These are phyloP conservation scores for Scenedesmus sp. DNA, from an alignment of 163 green algal species.

Conservation along the genomic window DNA sequence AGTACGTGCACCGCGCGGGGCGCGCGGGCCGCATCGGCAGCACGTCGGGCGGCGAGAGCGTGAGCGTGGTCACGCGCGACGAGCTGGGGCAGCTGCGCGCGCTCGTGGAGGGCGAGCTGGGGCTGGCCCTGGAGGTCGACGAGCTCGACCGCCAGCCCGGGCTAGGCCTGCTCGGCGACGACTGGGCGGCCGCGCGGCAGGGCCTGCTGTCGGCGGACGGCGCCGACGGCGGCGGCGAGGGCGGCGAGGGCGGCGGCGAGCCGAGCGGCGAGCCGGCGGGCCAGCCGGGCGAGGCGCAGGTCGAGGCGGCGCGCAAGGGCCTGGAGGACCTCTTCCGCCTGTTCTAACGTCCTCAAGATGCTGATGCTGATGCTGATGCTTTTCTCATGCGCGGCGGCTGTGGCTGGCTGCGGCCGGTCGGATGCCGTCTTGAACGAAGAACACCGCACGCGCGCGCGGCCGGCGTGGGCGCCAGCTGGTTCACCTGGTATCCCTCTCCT, in stretches of 20 bases:
- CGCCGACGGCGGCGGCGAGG: neutral
- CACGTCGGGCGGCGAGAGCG: conserved; percentile 62
- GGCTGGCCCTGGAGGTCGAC: conserved; percentile 56
- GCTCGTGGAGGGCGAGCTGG: conserved; percentile 58
- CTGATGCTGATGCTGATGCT: too few species aligned
- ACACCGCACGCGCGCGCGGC: too few species aligned
- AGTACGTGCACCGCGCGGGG: conserved; percentile 86
- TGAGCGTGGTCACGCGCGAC: conserved; percentile 65
- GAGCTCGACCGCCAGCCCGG: conserved; percentile 50
- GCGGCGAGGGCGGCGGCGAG: neutral
- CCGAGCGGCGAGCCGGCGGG: neutral
- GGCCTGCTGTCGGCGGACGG: neutral
- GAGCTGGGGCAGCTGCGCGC: conserved; percentile 57
- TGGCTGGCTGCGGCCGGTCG: too few species aligned
- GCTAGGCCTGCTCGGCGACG: conserved; percentile 43
- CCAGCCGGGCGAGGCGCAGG: conserved; percentile 7
- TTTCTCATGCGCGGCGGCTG: too few species aligned
- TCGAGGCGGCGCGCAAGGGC: conserved; percentile 55
- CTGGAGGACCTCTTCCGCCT: conserved; percentile 68
- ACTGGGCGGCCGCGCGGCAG: conserved; percentile 18
- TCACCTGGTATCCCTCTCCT: too few species aligned
- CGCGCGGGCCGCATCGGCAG: conserved; percentile 76
- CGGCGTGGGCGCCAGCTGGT: too few species aligned
- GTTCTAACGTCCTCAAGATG: too few species aligned
- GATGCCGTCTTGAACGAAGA: too few species aligned